Conservation (phyloP, 2,329 filamentous ascomycete genomes). For the Xylariaceae sp. region DNA sequence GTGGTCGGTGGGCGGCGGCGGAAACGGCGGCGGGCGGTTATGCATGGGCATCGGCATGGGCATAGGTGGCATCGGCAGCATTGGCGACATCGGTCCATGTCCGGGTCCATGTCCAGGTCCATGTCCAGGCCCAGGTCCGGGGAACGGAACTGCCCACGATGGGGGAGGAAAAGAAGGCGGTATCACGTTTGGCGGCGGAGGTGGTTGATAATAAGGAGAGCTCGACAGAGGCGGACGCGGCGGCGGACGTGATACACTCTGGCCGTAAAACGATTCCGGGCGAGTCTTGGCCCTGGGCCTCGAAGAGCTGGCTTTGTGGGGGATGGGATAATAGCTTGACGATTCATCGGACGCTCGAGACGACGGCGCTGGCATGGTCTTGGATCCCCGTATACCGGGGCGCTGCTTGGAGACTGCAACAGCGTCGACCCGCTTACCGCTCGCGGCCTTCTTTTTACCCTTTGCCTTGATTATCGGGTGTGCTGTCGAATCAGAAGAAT, state of each 20-base stretch:
- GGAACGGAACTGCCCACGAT: slow-evolving; percentile 17
- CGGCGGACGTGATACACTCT: slow-evolving; percentile 13
- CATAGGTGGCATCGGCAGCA: not conserved
- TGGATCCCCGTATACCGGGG: slow-evolving; percentile 32
- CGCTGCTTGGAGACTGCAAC: slow-evolving; percentile 24
- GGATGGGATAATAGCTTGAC: slow-evolving; percentile 36
- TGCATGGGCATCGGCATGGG: slow-evolving; percentile 2
- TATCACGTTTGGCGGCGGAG: slow-evolving; percentile 25
- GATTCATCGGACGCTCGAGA: slow-evolving; percentile 34
- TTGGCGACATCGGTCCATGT: not conserved
- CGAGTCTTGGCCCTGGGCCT: slow-evolving; percentile 39
- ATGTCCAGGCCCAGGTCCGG: slow-evolving; percentile 18
- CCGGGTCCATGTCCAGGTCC: not conserved
- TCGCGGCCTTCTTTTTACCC: slow-evolving; percentile 14
- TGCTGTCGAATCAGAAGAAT: slow-evolving; percentile 31
- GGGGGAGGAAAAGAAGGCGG: slow-evolving; percentile 23
- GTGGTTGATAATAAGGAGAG: slow-evolving; percentile 31
- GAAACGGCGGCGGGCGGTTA: slow-evolving; percentile 7
- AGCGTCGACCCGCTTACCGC: slow-evolving; percentile 8
- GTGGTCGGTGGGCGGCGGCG: slow-evolving; percentile 18
- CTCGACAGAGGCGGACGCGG: slow-evolving; percentile 34
- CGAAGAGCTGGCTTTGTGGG: slow-evolving; percentile 28
- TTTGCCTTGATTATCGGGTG: slow-evolving; percentile 27
- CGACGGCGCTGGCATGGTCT: slow-evolving; percentile 31
- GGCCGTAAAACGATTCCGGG: slow-evolving; percentile 35